Percentiles rank a stretch among this genome's conserved stretches.
Conservation (phyloP, 306 rosid genomes). For the Dryas octopetala region DNA sequence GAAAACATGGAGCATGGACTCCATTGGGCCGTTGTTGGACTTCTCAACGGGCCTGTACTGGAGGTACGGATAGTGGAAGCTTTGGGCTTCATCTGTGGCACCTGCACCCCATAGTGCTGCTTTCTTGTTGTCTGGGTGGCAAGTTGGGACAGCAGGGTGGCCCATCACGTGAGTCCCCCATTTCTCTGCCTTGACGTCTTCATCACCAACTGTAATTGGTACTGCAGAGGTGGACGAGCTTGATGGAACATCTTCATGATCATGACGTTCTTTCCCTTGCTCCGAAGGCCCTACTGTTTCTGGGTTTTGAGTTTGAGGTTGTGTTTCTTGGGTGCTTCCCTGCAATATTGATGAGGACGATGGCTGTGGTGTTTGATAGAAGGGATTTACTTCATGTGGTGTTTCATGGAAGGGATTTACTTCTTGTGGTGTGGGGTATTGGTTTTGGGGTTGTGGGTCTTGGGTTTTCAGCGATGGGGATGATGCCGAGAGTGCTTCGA, state of each 20-base stretch:
- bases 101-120: constrained; percentile 51
- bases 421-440: background rate
- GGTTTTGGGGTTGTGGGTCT: background rate
- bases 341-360: background rate
- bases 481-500: background rate
- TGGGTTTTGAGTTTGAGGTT: background rate
- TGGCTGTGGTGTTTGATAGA: background rate
- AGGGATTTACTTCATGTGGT: constrained; percentile 19
- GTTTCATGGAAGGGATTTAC: background rate
- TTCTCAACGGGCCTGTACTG: constrained; percentile 41
- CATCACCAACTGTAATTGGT: background rate
- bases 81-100: constrained; percentile 24
- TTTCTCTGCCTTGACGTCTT: constrained; percentile 29
- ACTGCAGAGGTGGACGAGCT: constrained; percentile 10
- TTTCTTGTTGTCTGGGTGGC: constrained; percentile 52
- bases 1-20: constrained; percentile 41
- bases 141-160: constrained; percentile 43
- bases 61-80: constrained; percentile 45
- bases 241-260: constrained; percentile 4
- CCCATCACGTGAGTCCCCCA: constrained; percentile 66
- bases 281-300: too few species aligned
- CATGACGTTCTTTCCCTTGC: background rate
- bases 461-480: constrained; percentile 1
- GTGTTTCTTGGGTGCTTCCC: background rate
- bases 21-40: constrained; percentile 25